Base-by-base conservation (phyloP, 2,329 filamentous ascomycete genomes). In the Xylaria sp. region DNA sequence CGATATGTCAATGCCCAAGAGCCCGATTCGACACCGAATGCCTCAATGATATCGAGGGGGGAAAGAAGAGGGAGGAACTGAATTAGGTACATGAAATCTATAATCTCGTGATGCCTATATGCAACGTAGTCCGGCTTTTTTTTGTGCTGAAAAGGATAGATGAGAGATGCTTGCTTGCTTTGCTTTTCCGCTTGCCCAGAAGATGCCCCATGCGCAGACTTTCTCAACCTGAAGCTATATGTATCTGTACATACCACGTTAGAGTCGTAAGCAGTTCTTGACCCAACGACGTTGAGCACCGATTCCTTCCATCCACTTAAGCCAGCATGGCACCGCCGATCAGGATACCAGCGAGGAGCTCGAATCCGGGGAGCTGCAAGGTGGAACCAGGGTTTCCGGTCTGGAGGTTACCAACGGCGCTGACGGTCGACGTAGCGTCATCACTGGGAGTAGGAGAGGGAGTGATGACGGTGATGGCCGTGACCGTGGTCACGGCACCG, bases 401-500 rank as follows among this genome's bases (percentile, higher is more conserved):
- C 54, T 73, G 71, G 39, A 73, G 59, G 18, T 59, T 66, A 30
- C 68, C 70, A 7, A 51, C n/a, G 19, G 56, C 58, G 6, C 55
- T 49, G 10, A 57, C 64, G 1, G 66, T 52, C 35, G 64, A 62
- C 30, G 60, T 55, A n/a, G 61, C 65, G 51, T 52, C 62, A 5
- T 68, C 65, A 1, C 4, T 5, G 23, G 37, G 9, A 42, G 59
- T 37, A 11, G 53, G 56, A 4, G 61, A 66, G 1, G 69, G 67
- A 39, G 67, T 68, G 6, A 73, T 63, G 3, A 72, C 62, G 3
- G 65, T 62, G 34, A 71, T 67, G 4, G 68, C 67, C 8, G 69
- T 71, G n/a, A 73, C 65, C 13, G 70, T 72, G 6, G 68, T 71
- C 58, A 70, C 59, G 2, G 61, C 68, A 6, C 71, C 71, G 44